A percentile compares a stretch with the other conserved stretches of the same genome.
phyloP scores from a whole-genome alignment of 805 yeast species.

The Ogataea methanolica region DNA sequence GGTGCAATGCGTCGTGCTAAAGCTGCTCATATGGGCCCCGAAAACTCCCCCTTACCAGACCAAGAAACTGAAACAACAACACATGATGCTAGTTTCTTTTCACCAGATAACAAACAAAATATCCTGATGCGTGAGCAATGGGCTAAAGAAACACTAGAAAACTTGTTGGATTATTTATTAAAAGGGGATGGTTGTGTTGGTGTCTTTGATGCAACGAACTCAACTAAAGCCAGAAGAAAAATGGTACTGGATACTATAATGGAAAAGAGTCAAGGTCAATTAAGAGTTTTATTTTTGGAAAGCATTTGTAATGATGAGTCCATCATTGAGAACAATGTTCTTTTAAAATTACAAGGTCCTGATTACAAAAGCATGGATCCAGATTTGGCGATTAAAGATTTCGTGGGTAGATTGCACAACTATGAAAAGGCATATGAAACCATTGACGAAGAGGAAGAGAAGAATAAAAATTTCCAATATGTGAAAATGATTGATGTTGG shows the following conservation, averaged over 20 bases:
- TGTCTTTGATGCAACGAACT: constrained; percentile 81
- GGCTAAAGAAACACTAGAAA: constrained; percentile 93
- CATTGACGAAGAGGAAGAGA: constrained; percentile 68
- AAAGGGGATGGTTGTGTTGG: constrained; percentile 88
- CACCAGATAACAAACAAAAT: constrained; percentile 67
- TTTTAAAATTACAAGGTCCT: constrained; percentile 86
- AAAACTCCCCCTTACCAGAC: constrained; percentile 57
- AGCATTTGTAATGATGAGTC: constrained; percentile 78
- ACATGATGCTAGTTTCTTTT: constrained; percentile 82
- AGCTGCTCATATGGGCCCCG: constrained; percentile 62
- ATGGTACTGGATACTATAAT: constrained; percentile 54
- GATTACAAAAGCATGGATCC: constrained; percentile 88
- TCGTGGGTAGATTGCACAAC: constrained; percentile 72
- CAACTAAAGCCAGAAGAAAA: constrained; percentile 60
- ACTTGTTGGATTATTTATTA: constrained; percentile 72
- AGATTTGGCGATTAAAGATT: constrained; percentile 72
- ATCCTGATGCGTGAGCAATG: constrained; percentile 77
- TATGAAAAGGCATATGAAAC: constrained; percentile 90
- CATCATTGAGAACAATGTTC: constrained; percentile 75
- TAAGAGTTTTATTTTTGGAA: constrained; percentile 81
- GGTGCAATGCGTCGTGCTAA: constrained; percentile 90
- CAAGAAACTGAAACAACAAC: constrained; percentile 9
- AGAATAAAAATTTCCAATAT: constrained; percentile 66
- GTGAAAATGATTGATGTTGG: constrained; percentile 97
- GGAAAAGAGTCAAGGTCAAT: constrained; percentile 49